phyloP scores from a whole-genome alignment of 768 basidiomycete genomes.

The Cubamyces lactineus region DNA sequence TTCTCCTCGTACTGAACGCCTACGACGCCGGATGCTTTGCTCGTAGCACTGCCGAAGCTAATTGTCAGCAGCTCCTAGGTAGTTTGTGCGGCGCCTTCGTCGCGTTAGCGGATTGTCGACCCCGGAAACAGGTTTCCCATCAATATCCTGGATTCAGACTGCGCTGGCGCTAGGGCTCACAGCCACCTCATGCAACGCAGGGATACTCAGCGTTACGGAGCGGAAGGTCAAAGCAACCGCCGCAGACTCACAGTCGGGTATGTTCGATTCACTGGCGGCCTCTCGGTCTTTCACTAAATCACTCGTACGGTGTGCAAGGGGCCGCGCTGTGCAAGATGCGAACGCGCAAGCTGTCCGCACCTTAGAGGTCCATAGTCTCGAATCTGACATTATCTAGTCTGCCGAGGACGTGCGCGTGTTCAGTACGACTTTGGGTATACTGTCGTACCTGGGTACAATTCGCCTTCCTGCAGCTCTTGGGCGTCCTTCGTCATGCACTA shows the following conservation, averaged over 20 bases:
- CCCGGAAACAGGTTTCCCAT: neutral
- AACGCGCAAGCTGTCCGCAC: slow-evolving; percentile 3
- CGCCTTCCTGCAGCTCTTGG: neutral
- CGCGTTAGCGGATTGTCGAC: neutral
- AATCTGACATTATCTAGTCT: slow-evolving; percentile 11
- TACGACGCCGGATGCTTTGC: neutral
- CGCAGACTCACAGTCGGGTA: neutral
- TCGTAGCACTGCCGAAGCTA: too few species aligned
- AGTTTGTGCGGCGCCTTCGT: neutral
- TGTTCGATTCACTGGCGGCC: neutral
- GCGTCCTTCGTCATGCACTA: too few species aligned
- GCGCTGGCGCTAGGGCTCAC: neutral
- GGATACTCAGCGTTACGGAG: neutral
- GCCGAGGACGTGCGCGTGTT: slow-evolving; percentile 2
- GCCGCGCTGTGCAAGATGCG: slow-evolving; percentile 22
- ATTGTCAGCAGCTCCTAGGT: neutral
- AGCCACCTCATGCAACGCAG: neutral
- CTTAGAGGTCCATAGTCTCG: slow-evolving; percentile 16
- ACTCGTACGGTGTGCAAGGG: slow-evolving; percentile 11
- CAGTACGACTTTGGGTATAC: slow-evolving; percentile 8
- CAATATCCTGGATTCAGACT: neutral
- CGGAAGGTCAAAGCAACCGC: neutral
- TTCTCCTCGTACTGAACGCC: neutral
- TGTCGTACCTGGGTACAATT: neutral
- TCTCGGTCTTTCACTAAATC: neutral